These are phyloP conservation scores for Globisporangium solare DNA, from an alignment of 352 stramenopile species.

Conservation along the genomic window DNA sequence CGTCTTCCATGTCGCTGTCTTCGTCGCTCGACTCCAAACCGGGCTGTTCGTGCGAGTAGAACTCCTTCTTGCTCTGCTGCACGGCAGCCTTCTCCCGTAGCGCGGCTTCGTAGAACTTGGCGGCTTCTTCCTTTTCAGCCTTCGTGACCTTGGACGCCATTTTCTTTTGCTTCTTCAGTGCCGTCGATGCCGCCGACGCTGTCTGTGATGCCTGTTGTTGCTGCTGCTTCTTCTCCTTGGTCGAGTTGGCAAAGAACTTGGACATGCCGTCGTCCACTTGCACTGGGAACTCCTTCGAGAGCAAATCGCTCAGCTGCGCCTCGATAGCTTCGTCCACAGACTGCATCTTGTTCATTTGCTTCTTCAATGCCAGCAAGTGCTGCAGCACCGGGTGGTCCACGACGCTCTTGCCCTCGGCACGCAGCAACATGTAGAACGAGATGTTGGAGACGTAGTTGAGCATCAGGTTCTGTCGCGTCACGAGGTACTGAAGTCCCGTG, in stretches of 20 bases:
- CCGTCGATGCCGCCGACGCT: slow-evolving; percentile 13
- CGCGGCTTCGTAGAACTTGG: slow-evolving; percentile 73
- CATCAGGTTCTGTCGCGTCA: slow-evolving; percentile 76
- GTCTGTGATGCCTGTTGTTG: slow-evolving; percentile 27
- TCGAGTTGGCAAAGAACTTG: slow-evolving; percentile 53
- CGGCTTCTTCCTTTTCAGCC: slow-evolving; percentile 50
- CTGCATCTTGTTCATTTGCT: slow-evolving; percentile 65
- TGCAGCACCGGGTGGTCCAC: slow-evolving; percentile 71
- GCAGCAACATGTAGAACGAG: slow-evolving; percentile 81
- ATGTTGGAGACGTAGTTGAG: slow-evolving; percentile 86
- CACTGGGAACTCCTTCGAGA: slow-evolving; percentile 58
- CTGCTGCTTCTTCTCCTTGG: slow-evolving; percentile 15
- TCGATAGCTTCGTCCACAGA: slow-evolving; percentile 52
- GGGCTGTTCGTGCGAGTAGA: slow-evolving; percentile 72
- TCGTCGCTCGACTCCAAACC: slow-evolving; percentile 44
- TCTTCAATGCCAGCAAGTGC: slow-evolving; percentile 73
- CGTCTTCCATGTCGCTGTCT: slow-evolving; percentile 71
- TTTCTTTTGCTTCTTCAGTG: slow-evolving; percentile 51
- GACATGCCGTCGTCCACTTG: slow-evolving; percentile 55
- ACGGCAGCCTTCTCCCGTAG: slow-evolving; percentile 41
- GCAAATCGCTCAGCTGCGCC: slow-evolving; percentile 54
- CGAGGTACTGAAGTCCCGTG: slow-evolving; percentile 67
- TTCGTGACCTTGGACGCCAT: slow-evolving; percentile 22
- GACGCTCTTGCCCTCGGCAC: slow-evolving; percentile 76
- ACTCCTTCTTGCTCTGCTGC: slow-evolving; percentile 67